phyloP scores from a whole-genome alignment of 345 rosid genomes.

The Rhodamnia rubescens region DNA sequence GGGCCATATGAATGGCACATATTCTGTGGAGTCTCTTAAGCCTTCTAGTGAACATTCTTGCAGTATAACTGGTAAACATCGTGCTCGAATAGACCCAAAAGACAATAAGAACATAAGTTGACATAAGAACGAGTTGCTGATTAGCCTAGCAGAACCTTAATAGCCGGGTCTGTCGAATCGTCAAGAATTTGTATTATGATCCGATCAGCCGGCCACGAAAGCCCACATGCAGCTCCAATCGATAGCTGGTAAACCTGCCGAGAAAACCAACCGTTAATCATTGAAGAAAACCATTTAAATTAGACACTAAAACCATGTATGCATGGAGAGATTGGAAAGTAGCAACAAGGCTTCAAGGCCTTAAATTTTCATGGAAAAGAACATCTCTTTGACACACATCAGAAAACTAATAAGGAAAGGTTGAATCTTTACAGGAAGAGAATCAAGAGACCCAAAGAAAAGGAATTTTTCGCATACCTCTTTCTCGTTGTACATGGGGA shows the following conservation, averaged over 20 bases:
- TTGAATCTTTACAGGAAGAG: background rate
- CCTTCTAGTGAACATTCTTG: background rate
- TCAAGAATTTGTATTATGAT: constrained; percentile 83
- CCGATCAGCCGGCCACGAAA: constrained; percentile 79
- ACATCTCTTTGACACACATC: background rate
- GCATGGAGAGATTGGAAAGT: background rate
- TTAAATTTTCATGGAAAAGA: background rate
- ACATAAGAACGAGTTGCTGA: background rate
- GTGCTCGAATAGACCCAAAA: background rate
- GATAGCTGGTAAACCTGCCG: constrained; percentile 63
- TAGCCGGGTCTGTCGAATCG: constrained; percentile 63
- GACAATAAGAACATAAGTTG: background rate
- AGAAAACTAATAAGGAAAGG: background rate
- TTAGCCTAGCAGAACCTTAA: constrained; percentile 26
- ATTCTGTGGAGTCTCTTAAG: background rate
- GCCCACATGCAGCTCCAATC: constrained; percentile 83
- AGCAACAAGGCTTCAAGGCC: background rate
- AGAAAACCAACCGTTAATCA: background rate
- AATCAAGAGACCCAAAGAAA: background rate
- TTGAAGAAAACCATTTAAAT: background rate
- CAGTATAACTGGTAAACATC: background rate
- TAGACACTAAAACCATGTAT: background rate
- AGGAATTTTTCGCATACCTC: constrained; percentile 13
- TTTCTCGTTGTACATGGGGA: constrained; percentile 67
- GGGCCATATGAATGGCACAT: background rate